phyloP scores from a whole-genome alignment of 139 green algal species.

The Monoraphidium neglectum region DNA sequence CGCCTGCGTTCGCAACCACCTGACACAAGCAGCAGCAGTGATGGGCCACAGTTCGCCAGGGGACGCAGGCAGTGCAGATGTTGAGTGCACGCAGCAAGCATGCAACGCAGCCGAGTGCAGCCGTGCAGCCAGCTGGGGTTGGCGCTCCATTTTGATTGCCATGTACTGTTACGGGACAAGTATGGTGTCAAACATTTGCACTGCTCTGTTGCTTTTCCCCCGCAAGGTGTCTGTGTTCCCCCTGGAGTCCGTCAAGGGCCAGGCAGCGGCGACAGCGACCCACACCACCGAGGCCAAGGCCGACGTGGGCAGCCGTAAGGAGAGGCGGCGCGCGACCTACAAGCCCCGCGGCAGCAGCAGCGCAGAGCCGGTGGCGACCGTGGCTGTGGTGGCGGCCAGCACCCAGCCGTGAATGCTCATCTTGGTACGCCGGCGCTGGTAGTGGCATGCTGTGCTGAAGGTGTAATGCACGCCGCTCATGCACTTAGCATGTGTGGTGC shows the following conservation, averaged over 20 bases:
- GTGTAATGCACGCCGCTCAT: not conserved
- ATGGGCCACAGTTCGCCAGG: no score
- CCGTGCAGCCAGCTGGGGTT: no score
- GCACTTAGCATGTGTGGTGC: no score
- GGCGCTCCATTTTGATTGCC: no score
- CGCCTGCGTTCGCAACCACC: no score
- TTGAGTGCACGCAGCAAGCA: no score
- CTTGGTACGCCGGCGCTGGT: not conserved
- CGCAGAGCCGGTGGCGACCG: conserved; percentile 8
- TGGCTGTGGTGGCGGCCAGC: conserved; percentile 29
- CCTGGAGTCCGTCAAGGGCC: conserved; percentile 49
- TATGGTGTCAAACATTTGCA: no score
- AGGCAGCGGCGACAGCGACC: conserved; percentile 34
- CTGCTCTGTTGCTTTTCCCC: not conserved
- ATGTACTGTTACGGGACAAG: no score
- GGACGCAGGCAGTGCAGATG: no score
- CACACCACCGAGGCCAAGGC: conserved; percentile 58
- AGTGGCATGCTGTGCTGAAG: no score
- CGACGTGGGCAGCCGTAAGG: conserved; percentile 38
- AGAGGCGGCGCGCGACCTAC: conserved; percentile 45
- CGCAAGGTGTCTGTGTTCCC: conserved; percentile 63
- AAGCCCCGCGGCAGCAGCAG: conserved; percentile 19
- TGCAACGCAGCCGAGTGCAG: no score
- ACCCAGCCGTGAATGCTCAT: conserved; percentile 1
- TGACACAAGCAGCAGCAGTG: no score